Evolutionary conservation across 148 eudicot genomes (phyloP), one percentile per base, ranked within the genome.

Genomic region (Rheum nobile): DNA sequence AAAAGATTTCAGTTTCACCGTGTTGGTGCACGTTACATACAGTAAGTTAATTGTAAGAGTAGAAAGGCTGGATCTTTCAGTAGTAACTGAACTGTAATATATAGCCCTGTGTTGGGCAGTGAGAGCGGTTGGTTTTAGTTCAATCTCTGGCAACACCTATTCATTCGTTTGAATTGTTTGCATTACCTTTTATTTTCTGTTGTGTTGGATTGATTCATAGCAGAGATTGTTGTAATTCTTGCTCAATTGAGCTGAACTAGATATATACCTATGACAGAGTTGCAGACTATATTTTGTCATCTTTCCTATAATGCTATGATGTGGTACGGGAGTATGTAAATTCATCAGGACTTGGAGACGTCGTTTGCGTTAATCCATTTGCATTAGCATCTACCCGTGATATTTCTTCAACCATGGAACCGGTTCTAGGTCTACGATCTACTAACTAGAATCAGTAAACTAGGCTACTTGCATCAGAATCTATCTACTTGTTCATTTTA

Each of bases 401-500:
- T 59, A 28, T 54, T 50, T 54, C 61, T 21, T 6, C 29, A 22
- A 54, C 31, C 10, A 24, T 10, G 29, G 13, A 1, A n/a, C n/a
- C 21, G 5, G 52, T 16, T 47, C 16, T 47, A 1, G 12, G 46
- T 42, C 46, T 42, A 10, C 2, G 0, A 42, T 42, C 12, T 42
- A 42, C 1, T 10, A 14, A 6, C n/a, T 14, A 46, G n/a, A 46
- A 2, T 17, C 19, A 50, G 9, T 21, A 19, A 50, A 29, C 39
- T 65, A 65, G 70, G 70, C 39, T 65, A 59, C 82, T 84, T 54
- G 84, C 85, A 52, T 82, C 79, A 41, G 78, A 26, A 26, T 82
- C 83, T n/a, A 22, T 80, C 17, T 67, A 76, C 80, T 67, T 71
- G 19, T 72, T 85, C 84, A 44, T 16, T 75, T 87, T 91, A 2